These are phyloP conservation scores for Phylloporus rhodoxanthus DNA, from an alignment of 768 basidiomycete genomes.

Conservation along the genomic window DNA sequence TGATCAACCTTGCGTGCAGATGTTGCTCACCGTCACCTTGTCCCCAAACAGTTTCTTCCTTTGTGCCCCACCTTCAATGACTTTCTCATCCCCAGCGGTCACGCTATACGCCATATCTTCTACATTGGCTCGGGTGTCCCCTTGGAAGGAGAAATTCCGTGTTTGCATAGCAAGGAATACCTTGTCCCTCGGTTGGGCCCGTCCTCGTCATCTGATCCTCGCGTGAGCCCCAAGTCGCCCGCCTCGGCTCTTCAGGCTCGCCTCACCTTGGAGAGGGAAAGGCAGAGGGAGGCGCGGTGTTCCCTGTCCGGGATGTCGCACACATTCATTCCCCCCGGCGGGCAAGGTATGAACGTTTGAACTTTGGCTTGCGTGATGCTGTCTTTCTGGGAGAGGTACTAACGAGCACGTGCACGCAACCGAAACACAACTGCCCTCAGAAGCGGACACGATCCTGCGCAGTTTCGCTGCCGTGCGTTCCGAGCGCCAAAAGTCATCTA, in stretches of 20 bases:
- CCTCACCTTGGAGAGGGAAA: neutral
- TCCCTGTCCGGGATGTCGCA: conserved; percentile 44
- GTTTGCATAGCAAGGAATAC: conserved; percentile 31
- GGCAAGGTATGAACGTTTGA: conserved; percentile 60
- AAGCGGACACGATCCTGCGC: conserved; percentile 31
- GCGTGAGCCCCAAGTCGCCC: conserved; percentile 29
- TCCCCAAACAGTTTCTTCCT: conserved; percentile 13
- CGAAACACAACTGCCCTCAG: conserved; percentile 6
- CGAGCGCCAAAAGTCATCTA: conserved; percentile 40
- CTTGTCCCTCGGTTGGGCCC: no score
- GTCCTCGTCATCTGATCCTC: conserved; percentile 32
- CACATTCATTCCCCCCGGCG: conserved; percentile 53
- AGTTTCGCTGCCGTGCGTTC: conserved; percentile 35
- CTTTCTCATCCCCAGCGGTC: conserved; percentile 14
- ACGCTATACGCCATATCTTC: conserved; percentile 21
- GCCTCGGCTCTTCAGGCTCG: conserved; percentile 14
- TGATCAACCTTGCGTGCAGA: conserved; percentile 32
- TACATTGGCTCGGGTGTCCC: conserved; percentile 42
- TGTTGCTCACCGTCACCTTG: conserved; percentile 6
- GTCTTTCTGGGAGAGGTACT: conserved; percentile 40
- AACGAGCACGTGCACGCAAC: conserved; percentile 28
- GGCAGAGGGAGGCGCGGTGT: conserved; percentile 13
- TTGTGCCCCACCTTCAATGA: conserved; percentile 10
- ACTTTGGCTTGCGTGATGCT: conserved; percentile 50
- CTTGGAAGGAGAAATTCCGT: conserved; percentile 31